Conservation (phyloP, 495 filamentous ascomycete genomes). For the Aspergillus nidulans region DNA sequence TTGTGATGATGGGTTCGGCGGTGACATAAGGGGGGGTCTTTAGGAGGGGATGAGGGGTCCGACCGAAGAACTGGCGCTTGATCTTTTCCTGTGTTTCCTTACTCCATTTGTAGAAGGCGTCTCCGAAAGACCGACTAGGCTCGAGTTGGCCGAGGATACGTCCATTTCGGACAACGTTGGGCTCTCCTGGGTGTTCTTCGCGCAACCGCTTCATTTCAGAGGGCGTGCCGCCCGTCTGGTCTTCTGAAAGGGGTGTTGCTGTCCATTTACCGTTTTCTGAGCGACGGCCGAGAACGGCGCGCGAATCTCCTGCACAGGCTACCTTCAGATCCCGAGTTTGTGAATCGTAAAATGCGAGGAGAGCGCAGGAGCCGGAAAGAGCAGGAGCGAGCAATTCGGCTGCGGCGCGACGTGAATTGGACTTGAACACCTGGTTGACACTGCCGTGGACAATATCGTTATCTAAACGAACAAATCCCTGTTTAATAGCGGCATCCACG, state of each 20-base stretch:
- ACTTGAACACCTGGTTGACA: slow-evolving; percentile 79
- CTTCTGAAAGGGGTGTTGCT: slow-evolving; percentile 80
- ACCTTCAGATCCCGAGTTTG: slow-evolving; percentile 77
- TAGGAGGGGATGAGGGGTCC: slow-evolving; percentile 63
- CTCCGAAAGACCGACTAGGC: slow-evolving; percentile 90
- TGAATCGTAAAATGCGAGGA: slow-evolving; percentile 94
- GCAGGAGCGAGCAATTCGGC: slow-evolving; percentile 91
- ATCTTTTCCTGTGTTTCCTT: slow-evolving; percentile 75
- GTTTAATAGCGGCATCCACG: slow-evolving; percentile 88
- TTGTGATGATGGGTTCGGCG: slow-evolving; percentile 90
- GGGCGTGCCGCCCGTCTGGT: slow-evolving; percentile 85
- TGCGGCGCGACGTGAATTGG: slow-evolving; percentile 79
- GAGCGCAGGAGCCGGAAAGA: slow-evolving; percentile 89
- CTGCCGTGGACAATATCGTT: slow-evolving; percentile 89
- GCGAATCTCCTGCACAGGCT: slow-evolving; percentile 90
- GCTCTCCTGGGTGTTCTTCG: slow-evolving; percentile 81
- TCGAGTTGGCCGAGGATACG: slow-evolving; percentile 89
- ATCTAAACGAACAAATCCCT: slow-evolving; percentile 82
- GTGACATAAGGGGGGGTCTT: slow-evolving; percentile 97
- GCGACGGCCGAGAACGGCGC: slow-evolving; percentile 85
- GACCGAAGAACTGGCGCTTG: slow-evolving; percentile 78
- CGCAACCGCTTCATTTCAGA: slow-evolving; percentile 79
- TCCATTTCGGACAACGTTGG: slow-evolving; percentile 76
- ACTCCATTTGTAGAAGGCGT: slow-evolving; percentile 95
- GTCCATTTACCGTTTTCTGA: slow-evolving; percentile 82